Evolutionary conservation across 805 yeast genomes (phyloP), one percentile per base, ranked within the genome.

Genomic region (Sungouiella blattae): DNA sequence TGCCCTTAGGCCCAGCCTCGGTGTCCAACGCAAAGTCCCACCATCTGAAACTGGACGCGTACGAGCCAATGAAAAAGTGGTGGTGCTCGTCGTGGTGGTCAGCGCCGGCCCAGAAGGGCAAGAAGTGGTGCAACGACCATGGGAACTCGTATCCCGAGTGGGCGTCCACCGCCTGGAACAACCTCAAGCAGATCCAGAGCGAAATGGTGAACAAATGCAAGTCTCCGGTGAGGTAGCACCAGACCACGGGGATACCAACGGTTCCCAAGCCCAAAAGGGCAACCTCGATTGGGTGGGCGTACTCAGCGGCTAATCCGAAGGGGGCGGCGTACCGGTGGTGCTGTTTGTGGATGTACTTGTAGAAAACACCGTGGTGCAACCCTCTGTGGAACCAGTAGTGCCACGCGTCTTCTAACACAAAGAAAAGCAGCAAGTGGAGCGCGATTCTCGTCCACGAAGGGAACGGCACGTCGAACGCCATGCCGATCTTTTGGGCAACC

Each of bases 131-230:
- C 56, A 91, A 73, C 4, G 96, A 87, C 87, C 94, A 81, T 44
- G 98, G 98, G 78, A 91, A 91, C 60, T 91, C 98, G 64, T 91
- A 93, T 40, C 98, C 98, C 9, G 97, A 88, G 64, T 91, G 98
- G 17, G 97, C 83, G 60, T 91, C 98, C 40, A 91, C 91, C 18
- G 98, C 98, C 73, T 91, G 98, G 71, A 84, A 81, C 50, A 91
- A 76, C 64, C 98, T 79, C 52, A 87, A 65, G 6, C 85, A 72
- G 54, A 91, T 83, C 98, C 98, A 91, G 37, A 78, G 46, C 55
- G 87, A 80, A 40, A 89, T 77, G n/a, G 98, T 91, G 68, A 86
- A 81, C 52, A 93, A 67, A 59, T 91, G 98, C 59, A 91, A 73
- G 16, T 48, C 49, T 38, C 80, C 75, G 28, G 93, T 79, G 58